Base-by-base conservation (phyloP, 371 early-diverging fungal species). In the Mortierella sp. region DNA sequence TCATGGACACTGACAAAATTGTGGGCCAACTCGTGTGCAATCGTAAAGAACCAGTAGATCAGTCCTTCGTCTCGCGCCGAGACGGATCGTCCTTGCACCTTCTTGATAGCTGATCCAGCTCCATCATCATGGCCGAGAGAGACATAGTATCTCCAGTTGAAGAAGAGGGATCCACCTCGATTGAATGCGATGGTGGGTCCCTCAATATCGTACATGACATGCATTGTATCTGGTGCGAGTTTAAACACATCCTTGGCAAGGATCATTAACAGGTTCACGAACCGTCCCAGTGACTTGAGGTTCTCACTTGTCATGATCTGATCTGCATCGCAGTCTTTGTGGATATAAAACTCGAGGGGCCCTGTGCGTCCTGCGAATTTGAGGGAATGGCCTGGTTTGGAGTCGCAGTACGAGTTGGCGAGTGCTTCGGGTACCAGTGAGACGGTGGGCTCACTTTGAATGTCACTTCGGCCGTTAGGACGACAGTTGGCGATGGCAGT, bases 21-120 rank as follows among this genome's bases (percentile, higher is more conserved):
- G 69, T 96, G 96, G 3, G 92, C 95, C 59, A 96, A 72, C 78
- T 95, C 96, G 72, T 96, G 96, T 64, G 93, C 92, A n/a, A 87
- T 72, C 2, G 89, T 91, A 88, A 95, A 89, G 72, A 92, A 96
- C 96, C 95, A 94, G 69, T 92, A 94, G 53, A 89, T 90, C 61
- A 86, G 59, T 0, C 85, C 84, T 30, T 91, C 90, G 21, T 81
- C 81, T 4, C 68, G 39, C 3, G 73, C 60, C 28, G 60, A 43
- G 42, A 73, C 70, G 61, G 48, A 86, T 83, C 26, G 62, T 46
- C 53, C 63, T 57, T 50, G 64, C 28, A 41, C 56, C 52, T 31
- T 43, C 57, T 47, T 62, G 54, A 31, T 52, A 34, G 54, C 53
- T 21, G 21, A 13, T 2, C 73, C 73, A 6, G 68, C 67, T 1